A percentile compares a stretch with the other conserved stretches of the same genome.
Conservation (phyloP, 139 green algal genomes). For the Spirogloea muscicola region DNA sequence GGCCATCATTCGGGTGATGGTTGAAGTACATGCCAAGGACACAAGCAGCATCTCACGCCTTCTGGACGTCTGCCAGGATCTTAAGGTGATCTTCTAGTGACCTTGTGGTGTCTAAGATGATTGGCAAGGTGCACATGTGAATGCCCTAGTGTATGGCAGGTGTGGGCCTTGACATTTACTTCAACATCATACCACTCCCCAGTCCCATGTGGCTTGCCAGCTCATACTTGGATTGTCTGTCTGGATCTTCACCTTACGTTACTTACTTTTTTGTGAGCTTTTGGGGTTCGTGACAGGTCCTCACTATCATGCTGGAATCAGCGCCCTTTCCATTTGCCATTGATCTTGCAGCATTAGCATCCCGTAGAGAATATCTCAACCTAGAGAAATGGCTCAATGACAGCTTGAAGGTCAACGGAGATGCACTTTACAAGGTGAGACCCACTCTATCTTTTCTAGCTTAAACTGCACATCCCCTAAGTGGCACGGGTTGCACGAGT, state of each 20-base stretch:
- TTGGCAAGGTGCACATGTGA: no score
- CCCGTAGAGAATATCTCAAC: constrained; percentile 72
- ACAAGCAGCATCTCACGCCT: constrained; percentile 58
- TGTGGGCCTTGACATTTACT: no score
- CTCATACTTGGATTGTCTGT: no score
- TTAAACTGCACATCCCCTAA: no score
- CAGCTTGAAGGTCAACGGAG: constrained; percentile 49
- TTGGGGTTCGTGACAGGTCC: constrained; percentile 26
- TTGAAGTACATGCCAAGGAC: constrained; percentile 69
- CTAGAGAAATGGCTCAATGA: constrained; percentile 85
- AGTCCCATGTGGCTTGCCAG: no score
- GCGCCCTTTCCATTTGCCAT: constrained; percentile 68
- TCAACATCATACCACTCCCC: no score
- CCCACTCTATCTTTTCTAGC: no score
- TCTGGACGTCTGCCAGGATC: constrained; percentile 79
- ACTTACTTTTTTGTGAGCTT: no score
- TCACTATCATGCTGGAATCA: constrained; percentile 69
- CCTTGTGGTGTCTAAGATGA: no score
- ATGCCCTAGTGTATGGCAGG: no score
- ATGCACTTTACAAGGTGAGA: constrained; percentile 59
- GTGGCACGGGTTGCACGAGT: no score
- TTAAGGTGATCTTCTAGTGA: constrained; percentile 53
- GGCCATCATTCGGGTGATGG: constrained; percentile 68
- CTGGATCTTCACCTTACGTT: constrained; percentile 15
- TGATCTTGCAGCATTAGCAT: constrained; percentile 76